phyloP scores from a whole-genome alignment of 2,329 filamentous ascomycete genomes.

The Phialemonium atrogriseum region DNA sequence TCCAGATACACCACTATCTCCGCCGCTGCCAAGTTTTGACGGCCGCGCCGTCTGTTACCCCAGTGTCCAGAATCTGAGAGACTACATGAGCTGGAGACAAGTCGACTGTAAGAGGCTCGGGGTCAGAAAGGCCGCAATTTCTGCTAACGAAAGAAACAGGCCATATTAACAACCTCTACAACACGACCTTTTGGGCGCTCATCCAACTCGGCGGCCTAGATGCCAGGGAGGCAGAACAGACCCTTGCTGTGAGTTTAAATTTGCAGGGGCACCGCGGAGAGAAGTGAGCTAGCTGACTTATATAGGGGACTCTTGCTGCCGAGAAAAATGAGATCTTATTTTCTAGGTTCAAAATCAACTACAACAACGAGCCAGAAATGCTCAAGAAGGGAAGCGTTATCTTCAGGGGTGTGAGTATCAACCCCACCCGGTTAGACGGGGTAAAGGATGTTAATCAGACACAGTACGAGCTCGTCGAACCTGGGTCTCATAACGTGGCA shows the following conservation, averaged over 20 bases:
- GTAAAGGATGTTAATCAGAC: background rate
- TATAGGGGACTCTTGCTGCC: slow-evolving; percentile 67
- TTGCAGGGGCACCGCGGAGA: too few species aligned
- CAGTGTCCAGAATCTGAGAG: slow-evolving; percentile 68
- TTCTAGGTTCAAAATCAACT: slow-evolving; percentile 83
- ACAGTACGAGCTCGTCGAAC: slow-evolving; percentile 64
- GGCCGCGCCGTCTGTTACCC: slow-evolving; percentile 88
- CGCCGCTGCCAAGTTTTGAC: slow-evolving; percentile 83
- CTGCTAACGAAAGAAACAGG: slow-evolving; percentile 37
- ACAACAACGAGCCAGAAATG: slow-evolving; percentile 91
- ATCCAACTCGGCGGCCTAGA: slow-evolving; percentile 70
- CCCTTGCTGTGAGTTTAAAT: slow-evolving; percentile 55
- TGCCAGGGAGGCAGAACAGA: slow-evolving; percentile 70
- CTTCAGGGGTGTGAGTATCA: slow-evolving; percentile 65
- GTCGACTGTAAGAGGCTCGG: slow-evolving; percentile 68
- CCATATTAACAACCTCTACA: slow-evolving; percentile 98
- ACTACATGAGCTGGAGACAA: slow-evolving; percentile 96
- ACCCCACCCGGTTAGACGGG: background rate
- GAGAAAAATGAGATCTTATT: slow-evolving; percentile 98
- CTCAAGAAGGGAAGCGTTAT: slow-evolving; percentile 90
- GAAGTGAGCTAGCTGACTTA: background rate
- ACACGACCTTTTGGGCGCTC: slow-evolving; percentile 91
- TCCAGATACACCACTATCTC: slow-evolving; percentile 57
- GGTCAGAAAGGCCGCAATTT: background rate
- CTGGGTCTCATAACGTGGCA: slow-evolving; percentile 35